Evolutionary conservation across 805 yeast species (phyloP), one percentile per base, ranked within the genome.

Genomic region (Yamadazyma sp.): DNA sequence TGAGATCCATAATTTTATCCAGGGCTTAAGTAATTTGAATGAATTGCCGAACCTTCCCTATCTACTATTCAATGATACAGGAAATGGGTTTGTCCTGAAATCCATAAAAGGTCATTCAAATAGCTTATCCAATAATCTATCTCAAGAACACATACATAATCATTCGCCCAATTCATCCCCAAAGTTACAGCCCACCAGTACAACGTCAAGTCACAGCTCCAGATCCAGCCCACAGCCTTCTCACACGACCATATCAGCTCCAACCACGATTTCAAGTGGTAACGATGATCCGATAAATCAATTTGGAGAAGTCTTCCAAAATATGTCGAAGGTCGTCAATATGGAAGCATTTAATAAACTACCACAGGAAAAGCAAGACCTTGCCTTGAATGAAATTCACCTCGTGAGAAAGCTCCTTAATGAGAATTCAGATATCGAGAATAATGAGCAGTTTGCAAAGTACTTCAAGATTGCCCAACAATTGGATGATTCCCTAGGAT

Each of bases 21-120:
- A 67, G 35, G 69, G 64, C 35, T 54, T 62, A 9, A 59, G 64
- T 44, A 67, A 62, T 48, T 57, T 63, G 18, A 60, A 61, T 41
- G 68, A 63, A 35, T 44, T 64, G 32, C 55, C 59, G 42, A 64
- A 62, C 14, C 50, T 62, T 32, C 69, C 68, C 2, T 60, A 62
- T 9, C 46, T 61, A 13, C 46, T 62, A 14, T 64, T 62, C 47
- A 64, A 64, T 11, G 65, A 66, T 16, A n/a, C 25, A 7, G 33
- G 33, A 9, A 30, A 30, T 6, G 24, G 17, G 10, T 62, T 30
- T 8, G 20, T 19, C 19, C 33, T n/a, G 11, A 12, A 30, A 6
- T 57, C 38, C 62, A 60, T 42, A 54, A 58, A 60, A 20, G 12
- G 32, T 11, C n/a, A n/a, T n/a, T n/a, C n/a, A n/a, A n/a, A n/a